A percentile compares a stretch with the other conserved stretches of the same genome.
Conservation (phyloP, 202 grass and related monocot genomes). For the Brachypodium distachyon region DNA sequence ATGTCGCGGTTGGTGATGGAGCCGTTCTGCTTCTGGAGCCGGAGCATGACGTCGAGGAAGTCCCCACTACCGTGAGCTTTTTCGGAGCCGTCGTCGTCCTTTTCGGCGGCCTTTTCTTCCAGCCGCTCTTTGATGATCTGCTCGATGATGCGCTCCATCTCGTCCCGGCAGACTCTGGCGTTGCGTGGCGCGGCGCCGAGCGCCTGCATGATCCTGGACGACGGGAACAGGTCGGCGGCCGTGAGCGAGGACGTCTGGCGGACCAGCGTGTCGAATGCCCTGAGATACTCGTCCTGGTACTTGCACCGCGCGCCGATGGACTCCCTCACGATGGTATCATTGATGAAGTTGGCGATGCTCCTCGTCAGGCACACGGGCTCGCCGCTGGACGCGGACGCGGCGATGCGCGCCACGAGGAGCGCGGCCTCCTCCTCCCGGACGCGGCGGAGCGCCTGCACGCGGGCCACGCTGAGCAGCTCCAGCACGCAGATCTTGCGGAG, state of each 20-base stretch:
- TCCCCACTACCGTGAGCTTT: neutral
- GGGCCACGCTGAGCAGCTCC: slow-evolving; percentile 11
- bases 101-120: neutral
- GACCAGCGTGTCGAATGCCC: neutral
- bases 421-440: slow-evolving; percentile 25
- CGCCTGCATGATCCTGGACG: neutral
- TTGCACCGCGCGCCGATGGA: slow-evolving; percentile 14
- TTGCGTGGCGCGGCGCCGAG: neutral
- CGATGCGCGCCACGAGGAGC: neutral
- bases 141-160: neutral
- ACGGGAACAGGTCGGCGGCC: slow-evolving; percentile 31
- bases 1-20: neutral
- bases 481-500: slow-evolving; percentile 25
- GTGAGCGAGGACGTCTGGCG: neutral
- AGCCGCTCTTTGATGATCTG: slow-evolving; percentile 14
- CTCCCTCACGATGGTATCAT: slow-evolving; percentile 2
- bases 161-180: neutral
- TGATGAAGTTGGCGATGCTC: neutral
- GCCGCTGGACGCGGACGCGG: neutral
- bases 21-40: slow-evolving; percentile 3
- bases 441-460: slow-evolving; percentile 12
- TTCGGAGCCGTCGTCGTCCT: neutral
- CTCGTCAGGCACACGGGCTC: neutral
- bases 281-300: slow-evolving; percentile 14
- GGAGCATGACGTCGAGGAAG: slow-evolving; percentile 20